phyloP scores from a whole-genome alignment of 805 yeast species.

The Grigorovia jiainica region DNA sequence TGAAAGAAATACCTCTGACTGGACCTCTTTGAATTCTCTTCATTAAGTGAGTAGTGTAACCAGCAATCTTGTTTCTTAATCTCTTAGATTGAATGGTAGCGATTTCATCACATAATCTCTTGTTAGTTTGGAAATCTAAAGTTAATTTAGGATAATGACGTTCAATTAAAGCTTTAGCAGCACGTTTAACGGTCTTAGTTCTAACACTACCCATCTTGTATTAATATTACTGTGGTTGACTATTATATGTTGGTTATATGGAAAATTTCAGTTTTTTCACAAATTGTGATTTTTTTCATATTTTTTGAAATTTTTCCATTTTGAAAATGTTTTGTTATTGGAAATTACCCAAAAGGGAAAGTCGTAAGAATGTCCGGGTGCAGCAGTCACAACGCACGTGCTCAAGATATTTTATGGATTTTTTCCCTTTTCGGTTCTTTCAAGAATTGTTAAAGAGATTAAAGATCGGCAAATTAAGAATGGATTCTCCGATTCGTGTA shows the following conservation, averaged over 20 bases:
- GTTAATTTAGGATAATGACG: slow-evolving; percentile 99
- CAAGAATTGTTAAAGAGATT: no score
- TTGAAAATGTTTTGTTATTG: background rate
- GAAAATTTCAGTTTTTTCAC: background rate
- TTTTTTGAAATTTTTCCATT: background rate
- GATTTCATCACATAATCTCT: slow-evolving; percentile 96
- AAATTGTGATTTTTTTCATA: background rate
- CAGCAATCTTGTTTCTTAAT: slow-evolving; percentile 99
- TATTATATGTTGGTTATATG: background rate
- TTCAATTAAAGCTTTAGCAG: slow-evolving; percentile 98
- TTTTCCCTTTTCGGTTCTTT: background rate
- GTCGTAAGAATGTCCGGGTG: background rate
- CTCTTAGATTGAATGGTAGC: slow-evolving; percentile 99
- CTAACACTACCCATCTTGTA: slow-evolving; percentile 88
- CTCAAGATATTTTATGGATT: no score
- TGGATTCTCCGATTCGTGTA: no score
- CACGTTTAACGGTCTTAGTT: slow-evolving; percentile 99
- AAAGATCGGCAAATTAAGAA: no score
- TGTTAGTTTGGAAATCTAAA: slow-evolving; percentile 99
- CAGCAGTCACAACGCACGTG: background rate
- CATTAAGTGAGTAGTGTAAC: slow-evolving; percentile 99
- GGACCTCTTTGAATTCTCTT: slow-evolving; percentile 99
- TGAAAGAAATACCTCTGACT: slow-evolving; percentile 99
- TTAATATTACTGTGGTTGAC: background rate
- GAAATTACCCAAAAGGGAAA: background rate